Base-by-base conservation (phyloP, 192 early-diverging fungal species). In the Rhizophagus clarus region DNA sequence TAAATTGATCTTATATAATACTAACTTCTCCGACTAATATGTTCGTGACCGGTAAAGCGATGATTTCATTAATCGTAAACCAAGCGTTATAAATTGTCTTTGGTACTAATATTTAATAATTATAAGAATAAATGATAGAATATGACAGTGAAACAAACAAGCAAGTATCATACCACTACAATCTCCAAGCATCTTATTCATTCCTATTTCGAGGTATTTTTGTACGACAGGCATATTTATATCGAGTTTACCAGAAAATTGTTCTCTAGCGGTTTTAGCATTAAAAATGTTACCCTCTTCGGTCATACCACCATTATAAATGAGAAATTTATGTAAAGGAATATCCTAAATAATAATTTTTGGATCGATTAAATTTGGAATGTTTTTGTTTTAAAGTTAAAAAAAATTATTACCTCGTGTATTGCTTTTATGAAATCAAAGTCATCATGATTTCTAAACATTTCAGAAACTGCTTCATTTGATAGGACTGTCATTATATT, bases 91-190 rank as follows among this genome's bases (percentile, higher is more conserved):
- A 22, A 45, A 71, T 24, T 20, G n/a, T 20, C 20, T 71, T 71
- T 34, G 69, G 69, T 71, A 42, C 69, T 71, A 71, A 17, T n/a
- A 45, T 42, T 71, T 17, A 71, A 42, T n/a, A 42, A 71, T 42
- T 9, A 22, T 22, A 20, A 42, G n/a, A 70, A 32, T 22, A 32
- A 63, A 28, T n/a, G n/a, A n/a, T n/a, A n/a, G n/a, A n/a, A n/a
- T n/a, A n/a, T n/a, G n/a, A n/a, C n/a, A n/a, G n/a, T n/a, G n/a
- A n/a, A n/a, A n/a, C n/a, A n/a, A n/a, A n/a, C n/a, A n/a, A n/a
- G 32, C 3, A 32, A 3, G 32, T 63, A 3, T 28, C 17, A 22
- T 20, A 71, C 69, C 69, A 20, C 8, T 9, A 45, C 69, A 71
- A 22, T 71, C n/a, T 20, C 69, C 69, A 45, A 71, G 45, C 22